Evolutionary conservation across 2,329 filamentous ascomycete genomes (phyloP).

Genomic region (Raffaelea deltoideospora): DNA sequence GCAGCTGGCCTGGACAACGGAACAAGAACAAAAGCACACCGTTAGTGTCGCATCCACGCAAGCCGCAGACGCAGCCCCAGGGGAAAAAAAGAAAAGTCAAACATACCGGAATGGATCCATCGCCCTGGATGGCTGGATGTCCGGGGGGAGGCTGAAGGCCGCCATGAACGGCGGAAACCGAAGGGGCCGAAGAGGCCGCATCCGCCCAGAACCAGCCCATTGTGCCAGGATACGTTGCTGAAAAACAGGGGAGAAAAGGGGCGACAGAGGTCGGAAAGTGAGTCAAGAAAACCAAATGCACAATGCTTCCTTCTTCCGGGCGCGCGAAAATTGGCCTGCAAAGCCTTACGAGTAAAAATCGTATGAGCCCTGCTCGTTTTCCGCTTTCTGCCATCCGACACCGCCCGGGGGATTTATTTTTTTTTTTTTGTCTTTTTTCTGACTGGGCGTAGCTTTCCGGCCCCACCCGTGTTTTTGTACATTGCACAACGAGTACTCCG

Average conservation of each 20-base stretch:
- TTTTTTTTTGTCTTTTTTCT: not conserved
- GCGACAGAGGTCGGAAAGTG: too few species aligned
- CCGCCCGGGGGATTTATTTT: constrained; percentile 3
- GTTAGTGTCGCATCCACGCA: too few species aligned
- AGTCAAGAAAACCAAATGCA: too few species aligned
- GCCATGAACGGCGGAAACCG: constrained; percentile 5
- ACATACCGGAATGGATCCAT: constrained; percentile 24
- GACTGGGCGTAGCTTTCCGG: too few species aligned
- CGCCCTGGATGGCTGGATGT: constrained; percentile 9
- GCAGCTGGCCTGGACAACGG: constrained; percentile 28
- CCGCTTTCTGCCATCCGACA: constrained; percentile 5
- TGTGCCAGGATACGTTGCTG: not conserved
- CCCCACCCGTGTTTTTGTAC: not conserved
- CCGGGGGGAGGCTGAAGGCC: constrained; percentile 1
- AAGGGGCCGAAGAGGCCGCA: constrained; percentile 16
- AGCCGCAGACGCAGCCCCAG: too few species aligned
- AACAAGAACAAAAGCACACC: not conserved
- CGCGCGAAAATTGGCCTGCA: too few species aligned
- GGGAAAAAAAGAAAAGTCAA: not conserved
- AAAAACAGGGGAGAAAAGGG: not conserved
- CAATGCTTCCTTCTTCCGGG: too few species aligned
- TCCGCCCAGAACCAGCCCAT: constrained; percentile 56
- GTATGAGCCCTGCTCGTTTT: not conserved
- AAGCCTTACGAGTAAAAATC: too few species aligned
- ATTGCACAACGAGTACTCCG: not conserved